Evolutionary conservation across 345 rosid species (phyloP).

Genomic region (Moricandia arvensis): DNA sequence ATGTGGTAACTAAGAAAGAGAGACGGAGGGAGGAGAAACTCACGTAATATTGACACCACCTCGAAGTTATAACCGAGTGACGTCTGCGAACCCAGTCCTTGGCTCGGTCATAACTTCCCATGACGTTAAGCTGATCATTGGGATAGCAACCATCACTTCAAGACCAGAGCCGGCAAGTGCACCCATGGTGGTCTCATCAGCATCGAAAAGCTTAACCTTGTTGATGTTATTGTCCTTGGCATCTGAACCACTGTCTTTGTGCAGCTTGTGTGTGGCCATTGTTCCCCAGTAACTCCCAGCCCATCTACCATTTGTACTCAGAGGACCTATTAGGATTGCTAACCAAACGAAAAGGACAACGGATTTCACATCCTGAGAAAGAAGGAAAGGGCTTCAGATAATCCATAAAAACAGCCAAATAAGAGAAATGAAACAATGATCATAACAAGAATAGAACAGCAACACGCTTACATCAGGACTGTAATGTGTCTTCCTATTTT

Average conservation of each 20-base stretch:
- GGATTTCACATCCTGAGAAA: conserved; percentile 22
- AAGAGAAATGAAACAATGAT: neutral
- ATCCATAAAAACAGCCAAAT: neutral
- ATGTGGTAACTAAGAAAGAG: conserved; percentile 3
- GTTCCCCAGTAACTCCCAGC: conserved; percentile 90
- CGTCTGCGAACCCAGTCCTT: conserved; percentile 60
- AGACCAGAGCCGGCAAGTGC: conserved; percentile 70
- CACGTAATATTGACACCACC: conserved; percentile 79
- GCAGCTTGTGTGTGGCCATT: conserved; percentile 63
- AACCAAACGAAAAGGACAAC: neutral
- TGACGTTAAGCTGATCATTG: conserved; percentile 65
- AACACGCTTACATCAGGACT: conserved; percentile 73
- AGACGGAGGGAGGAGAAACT: conserved; percentile 37
- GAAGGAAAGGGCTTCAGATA: neutral
- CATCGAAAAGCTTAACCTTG: conserved; percentile 87
- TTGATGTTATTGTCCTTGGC: conserved; percentile 67
- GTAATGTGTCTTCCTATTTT: conserved; percentile 87
- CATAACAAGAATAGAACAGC: conserved; percentile 2
- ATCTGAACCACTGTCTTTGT: conserved; percentile 65
- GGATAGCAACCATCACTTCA: conserved; percentile 96
- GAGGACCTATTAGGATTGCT: neutral
- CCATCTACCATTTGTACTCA: conserved; percentile 34
- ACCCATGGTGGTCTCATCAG: conserved; percentile 55
- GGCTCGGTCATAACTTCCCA: conserved; percentile 58
- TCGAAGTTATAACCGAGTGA: conserved; percentile 63